Evolutionary conservation across 1,284 basidiomycete genomes (phyloP).

Genomic region (Pascua guehoae): DNA sequence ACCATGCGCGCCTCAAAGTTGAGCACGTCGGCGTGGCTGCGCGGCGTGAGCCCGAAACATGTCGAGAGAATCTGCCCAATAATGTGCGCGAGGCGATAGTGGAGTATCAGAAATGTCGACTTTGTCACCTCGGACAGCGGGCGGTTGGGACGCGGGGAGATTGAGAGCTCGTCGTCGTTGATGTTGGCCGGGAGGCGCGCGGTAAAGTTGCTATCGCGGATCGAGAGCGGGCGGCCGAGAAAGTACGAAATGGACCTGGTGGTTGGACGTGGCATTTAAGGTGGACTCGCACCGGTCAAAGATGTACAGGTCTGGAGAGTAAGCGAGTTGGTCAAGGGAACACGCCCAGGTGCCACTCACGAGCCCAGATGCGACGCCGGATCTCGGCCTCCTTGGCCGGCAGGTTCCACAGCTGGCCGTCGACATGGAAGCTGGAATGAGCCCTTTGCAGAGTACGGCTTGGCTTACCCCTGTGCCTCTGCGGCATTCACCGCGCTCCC

Average conservation of each 20-base stretch:
- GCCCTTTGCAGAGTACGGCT: not conserved
- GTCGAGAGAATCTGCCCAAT: constrained; percentile 26
- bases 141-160: constrained; percentile 10
- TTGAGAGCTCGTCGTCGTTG: constrained; percentile 23
- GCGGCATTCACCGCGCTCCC: constrained; percentile 25
- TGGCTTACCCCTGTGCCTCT: constrained; percentile 33
- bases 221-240: constrained; percentile 34
- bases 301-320: constrained; percentile 28
- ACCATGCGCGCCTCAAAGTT: constrained; percentile 26
- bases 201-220: constrained; percentile 29
- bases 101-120: constrained; percentile 34
- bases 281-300: constrained; percentile 22
- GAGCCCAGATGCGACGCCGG: constrained; percentile 34
- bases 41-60: constrained; percentile 30
- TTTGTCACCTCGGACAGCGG: constrained; percentile 26
- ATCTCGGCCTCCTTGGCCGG: constrained; percentile 28
- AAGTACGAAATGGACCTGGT: constrained; percentile 33
- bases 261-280: not conserved
- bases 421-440: constrained; percentile 30
- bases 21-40: constrained; percentile 26
- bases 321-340: not conserved
- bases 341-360: constrained; percentile 13
- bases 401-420: constrained; percentile 32
- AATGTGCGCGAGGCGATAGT: constrained; percentile 27
- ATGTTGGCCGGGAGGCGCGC: constrained; percentile 27